phyloP scores from a whole-genome alignment of 176 grass and related monocot genomes.

The Miscanthus lutarioriparius region DNA sequence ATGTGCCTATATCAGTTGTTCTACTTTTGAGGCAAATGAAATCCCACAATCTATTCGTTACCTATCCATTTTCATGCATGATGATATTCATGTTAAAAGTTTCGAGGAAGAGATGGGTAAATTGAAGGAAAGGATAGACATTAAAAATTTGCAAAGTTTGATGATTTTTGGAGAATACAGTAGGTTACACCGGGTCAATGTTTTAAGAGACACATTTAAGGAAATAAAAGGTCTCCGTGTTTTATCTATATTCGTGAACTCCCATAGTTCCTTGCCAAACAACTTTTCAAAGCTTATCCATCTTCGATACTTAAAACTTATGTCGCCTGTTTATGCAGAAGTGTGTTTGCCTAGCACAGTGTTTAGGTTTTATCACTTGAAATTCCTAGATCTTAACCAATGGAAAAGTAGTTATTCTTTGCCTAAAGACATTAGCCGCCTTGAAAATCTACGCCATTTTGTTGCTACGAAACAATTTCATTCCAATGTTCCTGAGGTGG shows the following conservation, averaged over 20 bases:
- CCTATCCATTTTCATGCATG: not conserved
- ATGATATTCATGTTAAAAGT: accelerated
- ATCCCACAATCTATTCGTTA: not conserved
- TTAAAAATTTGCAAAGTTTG: not conserved
- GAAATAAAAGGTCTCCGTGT: not conserved
- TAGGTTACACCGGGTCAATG: not conserved
- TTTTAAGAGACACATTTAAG: not conserved
- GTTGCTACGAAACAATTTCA: not conserved
- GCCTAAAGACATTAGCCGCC: not conserved
- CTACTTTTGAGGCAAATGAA: not conserved
- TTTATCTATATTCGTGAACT: not conserved
- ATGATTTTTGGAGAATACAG: not conserved
- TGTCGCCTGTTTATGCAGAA: not conserved
- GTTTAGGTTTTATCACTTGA: not conserved
- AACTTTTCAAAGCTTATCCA: not conserved
- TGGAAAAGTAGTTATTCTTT: not conserved
- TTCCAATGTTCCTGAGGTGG: not conserved
- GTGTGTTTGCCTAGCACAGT: not conserved
- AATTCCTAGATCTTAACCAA: not conserved
- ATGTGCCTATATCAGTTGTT: not conserved
- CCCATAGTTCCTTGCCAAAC: not conserved
- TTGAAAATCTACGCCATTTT: not conserved
- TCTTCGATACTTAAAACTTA: not conserved
- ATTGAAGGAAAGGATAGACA: not conserved
- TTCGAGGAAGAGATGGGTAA: not conserved